Percentiles rank a stretch among this genome's conserved stretches.
These are phyloP conservation scores for Penicillium palitans DNA, from an alignment of 2,329 filamentous ascomycete genomes.

Conservation along the genomic window DNA sequence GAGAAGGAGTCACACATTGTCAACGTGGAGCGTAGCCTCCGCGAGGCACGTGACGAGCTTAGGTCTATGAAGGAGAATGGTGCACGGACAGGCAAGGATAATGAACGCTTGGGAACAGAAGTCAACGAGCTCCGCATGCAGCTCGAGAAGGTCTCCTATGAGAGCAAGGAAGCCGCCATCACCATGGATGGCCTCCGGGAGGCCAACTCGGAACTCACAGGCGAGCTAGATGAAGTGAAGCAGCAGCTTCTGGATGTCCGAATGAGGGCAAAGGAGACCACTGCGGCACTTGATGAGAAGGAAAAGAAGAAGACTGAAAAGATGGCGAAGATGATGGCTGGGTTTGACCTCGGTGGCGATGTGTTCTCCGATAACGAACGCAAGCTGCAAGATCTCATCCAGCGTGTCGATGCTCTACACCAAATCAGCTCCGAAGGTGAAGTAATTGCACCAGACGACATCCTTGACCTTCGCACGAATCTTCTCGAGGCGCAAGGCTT, in stretches of 20 bases:
- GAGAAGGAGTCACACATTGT: conserved; percentile 85
- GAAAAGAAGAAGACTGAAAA: conserved; percentile 98
- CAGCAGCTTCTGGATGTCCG: conserved; percentile 93
- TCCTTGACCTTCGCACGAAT: conserved; percentile 73
- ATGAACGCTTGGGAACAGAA: conserved; percentile 80
- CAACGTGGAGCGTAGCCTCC: conserved; percentile 74
- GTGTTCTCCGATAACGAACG: conserved; percentile 93
- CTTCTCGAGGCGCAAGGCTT: conserved; percentile 89
- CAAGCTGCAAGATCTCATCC: conserved; percentile 78
- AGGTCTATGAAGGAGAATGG: conserved; percentile 82
- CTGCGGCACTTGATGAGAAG: conserved; percentile 88
- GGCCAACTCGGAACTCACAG: conserved; percentile 87
- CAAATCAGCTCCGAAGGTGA: conserved; percentile 76
- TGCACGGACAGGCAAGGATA: conserved; percentile 79
- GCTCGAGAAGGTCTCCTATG: conserved; percentile 89
- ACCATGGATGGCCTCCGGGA: conserved; percentile 98
- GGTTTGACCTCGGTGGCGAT: conserved; percentile 89
- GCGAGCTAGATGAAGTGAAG: conserved; percentile 91
- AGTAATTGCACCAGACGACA: conserved; percentile 75
- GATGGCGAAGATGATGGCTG: conserved; percentile 99
- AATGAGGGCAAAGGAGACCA: conserved; percentile 94
- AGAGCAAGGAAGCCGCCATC: conserved; percentile 94
- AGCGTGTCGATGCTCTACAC: conserved; percentile 75
- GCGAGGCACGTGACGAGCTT: conserved; percentile 83
- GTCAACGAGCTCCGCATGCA: conserved; percentile 96